Base-by-base conservation (phyloP, 495 filamentous ascomycete species). In the Penicillium diatomitis region DNA sequence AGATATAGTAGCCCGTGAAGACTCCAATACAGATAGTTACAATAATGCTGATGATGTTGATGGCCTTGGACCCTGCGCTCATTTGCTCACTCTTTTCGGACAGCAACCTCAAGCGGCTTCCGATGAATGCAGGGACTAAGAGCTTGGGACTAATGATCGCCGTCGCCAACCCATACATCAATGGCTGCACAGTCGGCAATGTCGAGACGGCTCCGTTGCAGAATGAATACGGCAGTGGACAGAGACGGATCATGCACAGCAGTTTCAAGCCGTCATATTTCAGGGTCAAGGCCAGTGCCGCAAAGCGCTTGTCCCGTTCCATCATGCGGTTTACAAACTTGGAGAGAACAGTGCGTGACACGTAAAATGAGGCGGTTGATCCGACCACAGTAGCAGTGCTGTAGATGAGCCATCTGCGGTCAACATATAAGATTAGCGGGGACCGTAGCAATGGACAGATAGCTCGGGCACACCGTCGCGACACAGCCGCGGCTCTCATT, bases 171-270 rank as follows among this genome's bases (percentile, higher is more conserved):
- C 81, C 85, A 62, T 94, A 97, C 54, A 76, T 77, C 62, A 77
- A 65, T 10, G 85, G 83, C 42, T 81, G 74, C 5, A 98, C 87
- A 5, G 88, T 95, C 2, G 87, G 89, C 54, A 98, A 90, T 2
- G 91, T 96, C 12, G 88, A 87, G 30, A 98, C 80, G 27, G 92
- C 95, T 12, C 90, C 92, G 58, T 98, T 98, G 57, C 86, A 90
- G 48, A 96, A 71, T 27, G 87, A 91, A 62, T 95, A 98, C n/a
- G 92, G 92, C 50, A 97, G 65, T 27, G 92, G 92, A 51, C 92
- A 96, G 34, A 97, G 71, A 31, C 92, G 76, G 48, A 98, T 95
- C 87, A 96, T 95, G 55, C 85, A 82, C 32, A 98, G 74, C 11
- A 97, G 75, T 52, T 89, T 87, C 36, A 98, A 62, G 0, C 92